These are phyloP conservation scores for Hyphopichia homilentoma DNA, from an alignment of 805 yeast genomes.

Conservation along the genomic window DNA sequence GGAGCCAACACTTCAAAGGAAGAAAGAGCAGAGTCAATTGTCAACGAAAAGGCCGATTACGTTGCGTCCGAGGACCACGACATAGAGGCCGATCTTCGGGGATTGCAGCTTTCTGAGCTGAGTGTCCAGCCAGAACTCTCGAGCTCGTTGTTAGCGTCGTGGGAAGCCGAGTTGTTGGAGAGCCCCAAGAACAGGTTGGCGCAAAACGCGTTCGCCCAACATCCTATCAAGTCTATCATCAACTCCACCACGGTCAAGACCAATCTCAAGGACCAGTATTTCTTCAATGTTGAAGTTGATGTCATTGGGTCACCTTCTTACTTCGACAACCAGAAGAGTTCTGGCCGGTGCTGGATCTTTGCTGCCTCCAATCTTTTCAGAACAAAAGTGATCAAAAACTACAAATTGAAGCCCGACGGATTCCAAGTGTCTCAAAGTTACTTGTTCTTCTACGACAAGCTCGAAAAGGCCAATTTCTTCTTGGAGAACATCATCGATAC, in stretches of 20 bases:
- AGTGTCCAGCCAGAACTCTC: no score
- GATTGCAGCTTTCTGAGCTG: constrained; percentile 12
- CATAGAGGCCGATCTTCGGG: no score
- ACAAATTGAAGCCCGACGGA: constrained; percentile 48
- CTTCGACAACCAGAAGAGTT: constrained; percentile 57
- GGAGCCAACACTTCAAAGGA: constrained; percentile 5
- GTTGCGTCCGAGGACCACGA: background rate
- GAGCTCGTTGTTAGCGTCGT: constrained; percentile 30
- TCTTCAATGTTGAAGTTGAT: constrained; percentile 35
- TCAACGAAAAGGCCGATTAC: constrained; percentile 9
- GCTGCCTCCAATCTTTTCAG: constrained; percentile 78
- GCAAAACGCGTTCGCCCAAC: constrained; percentile 50
- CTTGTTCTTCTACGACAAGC: constrained; percentile 79
- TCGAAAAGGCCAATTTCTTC: constrained; percentile 80
- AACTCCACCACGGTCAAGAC: constrained; percentile 24
- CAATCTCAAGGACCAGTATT: constrained; percentile 23
- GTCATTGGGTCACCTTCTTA: constrained; percentile 33
- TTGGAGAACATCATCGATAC: constrained; percentile 75
- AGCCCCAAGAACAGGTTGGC: constrained; percentile 52
- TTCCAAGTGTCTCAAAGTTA: constrained; percentile 78
- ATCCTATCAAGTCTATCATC: constrained; percentile 41
- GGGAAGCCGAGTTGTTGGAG: constrained; percentile 44
- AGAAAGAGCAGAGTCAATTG: background rate
- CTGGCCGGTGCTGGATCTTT: constrained; percentile 89
- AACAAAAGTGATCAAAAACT: constrained; percentile 54